Percentiles rank a stretch among this genome's conserved stretches.
These are phyloP conservation scores for Priceomyces medius DNA, from an alignment of 805 yeast genomes.

Conservation along the genomic window DNA sequence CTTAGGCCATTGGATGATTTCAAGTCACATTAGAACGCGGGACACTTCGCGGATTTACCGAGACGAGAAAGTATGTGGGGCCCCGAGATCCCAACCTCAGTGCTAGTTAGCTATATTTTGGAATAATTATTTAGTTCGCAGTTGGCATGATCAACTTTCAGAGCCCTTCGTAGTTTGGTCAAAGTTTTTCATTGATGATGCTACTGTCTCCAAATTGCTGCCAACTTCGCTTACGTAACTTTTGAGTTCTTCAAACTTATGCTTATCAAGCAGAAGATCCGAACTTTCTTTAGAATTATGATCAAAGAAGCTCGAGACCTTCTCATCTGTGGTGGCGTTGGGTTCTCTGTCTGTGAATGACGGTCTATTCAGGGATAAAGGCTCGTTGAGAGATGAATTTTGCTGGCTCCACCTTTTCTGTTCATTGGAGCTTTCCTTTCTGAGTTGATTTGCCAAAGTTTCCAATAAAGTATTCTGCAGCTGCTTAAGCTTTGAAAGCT, in stretches of 20 bases:
- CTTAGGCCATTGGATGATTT: slow-evolving; percentile 34
- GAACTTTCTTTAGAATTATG: slow-evolving; percentile 13
- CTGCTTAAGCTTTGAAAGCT: slow-evolving; percentile 51
- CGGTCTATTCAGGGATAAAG: too few relatives aligned
- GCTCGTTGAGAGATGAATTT: not conserved
- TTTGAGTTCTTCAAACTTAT: slow-evolving; percentile 52
- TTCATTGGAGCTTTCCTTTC: slow-evolving; percentile 6
- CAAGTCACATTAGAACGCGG: too few relatives aligned
- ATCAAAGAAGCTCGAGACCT: slow-evolving; percentile 18
- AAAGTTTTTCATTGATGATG: slow-evolving; percentile 47
- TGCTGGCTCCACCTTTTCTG: slow-evolving; percentile 1
- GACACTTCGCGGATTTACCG: too few relatives aligned
- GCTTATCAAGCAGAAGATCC: slow-evolving; percentile 39
- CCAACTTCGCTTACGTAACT: slow-evolving; percentile 51
- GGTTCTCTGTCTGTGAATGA: not conserved
- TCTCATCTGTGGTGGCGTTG: not conserved
- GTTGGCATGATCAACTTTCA: not conserved
- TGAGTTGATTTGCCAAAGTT: slow-evolving; percentile 30
- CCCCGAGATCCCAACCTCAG: too few relatives aligned
- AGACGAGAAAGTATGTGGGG: too few relatives aligned
- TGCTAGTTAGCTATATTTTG: too few relatives aligned
- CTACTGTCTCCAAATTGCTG: slow-evolving; percentile 50
- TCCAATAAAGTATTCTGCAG: slow-evolving; percentile 49
- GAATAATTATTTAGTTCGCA: too few relatives aligned
- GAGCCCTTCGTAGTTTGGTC: slow-evolving; percentile 42